Evolutionary conservation across 192 early-diverging fungal species (phyloP).

Genomic region (Coemansia sp.): DNA sequence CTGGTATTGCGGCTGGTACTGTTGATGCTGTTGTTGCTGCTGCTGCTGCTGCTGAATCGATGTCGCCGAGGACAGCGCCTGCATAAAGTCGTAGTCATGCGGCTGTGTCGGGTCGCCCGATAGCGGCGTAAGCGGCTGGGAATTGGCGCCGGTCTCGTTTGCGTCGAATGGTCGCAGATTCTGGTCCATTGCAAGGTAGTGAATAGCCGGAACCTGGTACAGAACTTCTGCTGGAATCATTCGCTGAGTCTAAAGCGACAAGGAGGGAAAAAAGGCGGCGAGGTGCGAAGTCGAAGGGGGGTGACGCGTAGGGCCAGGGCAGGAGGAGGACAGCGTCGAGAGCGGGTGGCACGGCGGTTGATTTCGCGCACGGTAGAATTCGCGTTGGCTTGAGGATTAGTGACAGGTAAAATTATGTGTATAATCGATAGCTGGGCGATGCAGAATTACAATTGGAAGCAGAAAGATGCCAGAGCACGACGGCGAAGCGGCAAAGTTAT

Average conservation of each 20-base stretch:
- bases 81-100: slow-evolving; percentile 8
- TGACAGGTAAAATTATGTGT: background rate
- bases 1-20: too few relatives aligned
- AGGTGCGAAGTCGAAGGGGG: background rate
- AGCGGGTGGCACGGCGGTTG: too few relatives aligned
- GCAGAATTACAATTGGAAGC: slow-evolving; percentile 1
- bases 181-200: slow-evolving; percentile 15
- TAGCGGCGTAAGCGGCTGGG: background rate
- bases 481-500: background rate
- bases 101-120: background rate
- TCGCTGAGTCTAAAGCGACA: background rate
- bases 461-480: background rate
- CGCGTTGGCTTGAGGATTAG: too few relatives aligned
- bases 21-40: background rate
- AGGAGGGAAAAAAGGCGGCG: background rate
- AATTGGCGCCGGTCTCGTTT: background rate
- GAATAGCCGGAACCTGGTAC: slow-evolving; percentile 8
- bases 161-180: background rate
- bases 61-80: slow-evolving; percentile 5
- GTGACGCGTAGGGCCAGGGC: background rate
- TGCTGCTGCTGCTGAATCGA: slow-evolving; percentile 9
- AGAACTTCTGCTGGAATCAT: slow-evolving; percentile 12
- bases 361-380: too few relatives aligned
- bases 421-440: slow-evolving; percentile 4
- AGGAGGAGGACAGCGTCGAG: background rate